Percentiles rank a stretch among this genome's conserved stretches.
Evolutionary conservation across 257 asterid species (phyloP).

Genomic region (Cruciata laevipes): DNA sequence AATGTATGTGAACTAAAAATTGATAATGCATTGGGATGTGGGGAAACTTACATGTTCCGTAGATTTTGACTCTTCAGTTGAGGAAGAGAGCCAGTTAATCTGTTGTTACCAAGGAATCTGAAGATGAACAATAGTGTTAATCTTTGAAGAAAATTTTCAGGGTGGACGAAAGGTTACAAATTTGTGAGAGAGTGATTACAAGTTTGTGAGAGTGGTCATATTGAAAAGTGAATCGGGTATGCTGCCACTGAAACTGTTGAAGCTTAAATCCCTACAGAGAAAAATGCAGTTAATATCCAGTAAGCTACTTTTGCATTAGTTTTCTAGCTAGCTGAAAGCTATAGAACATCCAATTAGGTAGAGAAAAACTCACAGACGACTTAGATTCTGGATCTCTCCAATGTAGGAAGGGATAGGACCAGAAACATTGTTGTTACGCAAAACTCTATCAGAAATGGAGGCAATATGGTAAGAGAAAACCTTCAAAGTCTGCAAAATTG

Average conservation of each 20-base stretch:
- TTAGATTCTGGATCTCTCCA: conserved; percentile 43
- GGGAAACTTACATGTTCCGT: conserved; percentile 40
- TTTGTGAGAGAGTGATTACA: conserved; percentile 32
- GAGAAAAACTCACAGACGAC: conserved; percentile 45
- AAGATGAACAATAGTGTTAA: conserved; percentile 9
- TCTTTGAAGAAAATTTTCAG: neutral
- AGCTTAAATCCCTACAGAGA: conserved; percentile 79
- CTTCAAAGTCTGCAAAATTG: conserved; percentile 8
- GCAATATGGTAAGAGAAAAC: neutral
- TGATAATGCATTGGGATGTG: neutral
- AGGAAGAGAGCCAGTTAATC: conserved; percentile 54
- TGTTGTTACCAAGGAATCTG: conserved; percentile 87
- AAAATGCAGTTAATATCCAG: neutral
- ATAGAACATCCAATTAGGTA: neutral
- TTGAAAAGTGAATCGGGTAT: conserved; percentile 56
- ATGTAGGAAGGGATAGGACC: conserved; percentile 60
- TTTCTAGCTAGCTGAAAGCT: neutral
- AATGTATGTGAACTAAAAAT: neutral
- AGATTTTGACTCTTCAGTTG: conserved; percentile 36
- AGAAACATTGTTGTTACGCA: conserved; percentile 74
- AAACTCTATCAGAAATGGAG: conserved; percentile 34
- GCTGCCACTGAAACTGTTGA: conserved; percentile 63
- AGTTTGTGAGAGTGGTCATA: conserved; percentile 35
- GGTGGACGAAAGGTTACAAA: neutral
- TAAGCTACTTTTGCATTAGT: too few species aligned